These are phyloP conservation scores for Elsinoe fawcettii DNA, from an alignment of 2,329 filamentous ascomycete genomes.

Conservation along the genomic window DNA sequence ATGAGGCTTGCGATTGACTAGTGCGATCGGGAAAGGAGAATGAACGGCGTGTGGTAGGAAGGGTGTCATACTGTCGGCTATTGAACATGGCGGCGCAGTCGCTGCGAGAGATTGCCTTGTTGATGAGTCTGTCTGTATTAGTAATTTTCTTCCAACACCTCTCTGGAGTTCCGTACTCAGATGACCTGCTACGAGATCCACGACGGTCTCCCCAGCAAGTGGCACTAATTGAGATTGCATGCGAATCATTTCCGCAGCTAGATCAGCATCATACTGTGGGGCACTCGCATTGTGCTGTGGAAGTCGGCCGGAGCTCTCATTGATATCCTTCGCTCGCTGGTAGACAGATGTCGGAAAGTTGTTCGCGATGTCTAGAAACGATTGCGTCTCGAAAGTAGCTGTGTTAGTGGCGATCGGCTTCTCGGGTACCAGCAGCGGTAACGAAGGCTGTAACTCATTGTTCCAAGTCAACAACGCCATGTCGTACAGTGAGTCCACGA, in stretches of 20 bases:
- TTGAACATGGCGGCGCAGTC: slow-evolving; percentile 47
- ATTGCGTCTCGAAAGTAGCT: slow-evolving; percentile 27
- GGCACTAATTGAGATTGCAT: slow-evolving; percentile 52
- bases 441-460: slow-evolving; percentile 50
- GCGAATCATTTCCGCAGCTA: slow-evolving; percentile 54
- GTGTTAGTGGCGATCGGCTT: slow-evolving; percentile 9
- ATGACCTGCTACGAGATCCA: slow-evolving; percentile 53
- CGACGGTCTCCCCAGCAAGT: slow-evolving; percentile 36
- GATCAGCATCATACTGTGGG: slow-evolving; percentile 56
- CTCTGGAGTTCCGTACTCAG: slow-evolving; percentile 39
- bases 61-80: slow-evolving; percentile 55
- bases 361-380: slow-evolving; percentile 24
- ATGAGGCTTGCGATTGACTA: slow-evolving; percentile 62
- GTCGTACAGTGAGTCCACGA: slow-evolving; percentile 70
- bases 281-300: slow-evolving; percentile 51
- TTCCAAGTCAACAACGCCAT: slow-evolving; percentile 67
- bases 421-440: slow-evolving; percentile 40
- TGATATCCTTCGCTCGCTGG: slow-evolving; percentile 8
- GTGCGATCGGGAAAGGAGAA: slow-evolving; percentile 58
- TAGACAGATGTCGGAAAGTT: background rate
- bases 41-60: slow-evolving; percentile 51
- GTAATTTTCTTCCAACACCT: background rate
- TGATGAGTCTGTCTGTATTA: slow-evolving; percentile 15
- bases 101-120: slow-evolving; percentile 24
- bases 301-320: slow-evolving; percentile 27